phyloP scores from a whole-genome alignment of 202 grass and related monocot species.

The Saccharum hybrid region DNA sequence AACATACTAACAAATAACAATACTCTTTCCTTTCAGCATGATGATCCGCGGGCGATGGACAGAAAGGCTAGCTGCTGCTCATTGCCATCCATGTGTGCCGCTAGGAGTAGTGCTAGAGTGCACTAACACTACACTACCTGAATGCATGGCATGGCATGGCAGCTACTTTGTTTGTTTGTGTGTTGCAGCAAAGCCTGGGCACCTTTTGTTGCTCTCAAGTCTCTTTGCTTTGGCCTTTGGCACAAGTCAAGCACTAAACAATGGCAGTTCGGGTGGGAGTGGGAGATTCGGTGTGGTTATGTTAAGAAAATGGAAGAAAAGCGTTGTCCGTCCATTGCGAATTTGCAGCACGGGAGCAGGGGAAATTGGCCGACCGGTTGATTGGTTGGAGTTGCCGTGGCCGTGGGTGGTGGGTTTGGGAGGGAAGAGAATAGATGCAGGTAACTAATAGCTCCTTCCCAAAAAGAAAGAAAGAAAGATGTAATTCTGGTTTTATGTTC shows the following conservation, averaged over 20 bases:
- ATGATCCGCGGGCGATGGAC: not conserved
- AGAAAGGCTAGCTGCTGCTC: not conserved
- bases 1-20: not conserved
- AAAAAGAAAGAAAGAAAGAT: too few species aligned
- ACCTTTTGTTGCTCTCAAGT: conserved; percentile 13
- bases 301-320: not conserved
- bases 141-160: too few species aligned
- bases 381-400: not conserved
- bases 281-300: not conserved
- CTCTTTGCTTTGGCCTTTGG: not conserved
- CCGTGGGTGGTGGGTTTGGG: not conserved
- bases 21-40: not conserved
- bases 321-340: conserved; percentile 17
- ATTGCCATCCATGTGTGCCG: not conserved
- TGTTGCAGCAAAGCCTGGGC: not conserved
- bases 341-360: not conserved
- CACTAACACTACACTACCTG: too few species aligned
- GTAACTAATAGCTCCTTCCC: too few species aligned
- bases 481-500: too few species aligned
- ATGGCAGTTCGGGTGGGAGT: not conserved
- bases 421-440: not conserved
- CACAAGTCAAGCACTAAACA: too few species aligned
- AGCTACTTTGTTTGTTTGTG: not conserved
- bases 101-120: too few species aligned
- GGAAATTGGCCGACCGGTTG: not conserved